Base-by-base conservation (phyloP, 2,329 filamentous ascomycete species). In the Pseudogymnoascus sp. region DNA sequence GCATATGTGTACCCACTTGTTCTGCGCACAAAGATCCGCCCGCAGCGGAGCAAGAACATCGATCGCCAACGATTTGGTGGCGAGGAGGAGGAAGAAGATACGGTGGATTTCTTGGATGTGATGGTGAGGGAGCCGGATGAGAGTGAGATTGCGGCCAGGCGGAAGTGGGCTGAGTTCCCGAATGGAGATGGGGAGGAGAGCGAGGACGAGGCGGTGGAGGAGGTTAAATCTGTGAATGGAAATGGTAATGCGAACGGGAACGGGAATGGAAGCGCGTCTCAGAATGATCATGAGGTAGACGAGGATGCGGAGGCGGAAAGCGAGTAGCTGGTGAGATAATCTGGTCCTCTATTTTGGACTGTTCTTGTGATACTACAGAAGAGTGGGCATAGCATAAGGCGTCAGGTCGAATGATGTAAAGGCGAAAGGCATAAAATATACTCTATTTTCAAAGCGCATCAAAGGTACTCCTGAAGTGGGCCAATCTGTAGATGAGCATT, bases 1-100 rank as follows among this genome's bases (percentile, higher is more conserved):
- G 83, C 82, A 11, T 88, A 86, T 73, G 89, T 88, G 74, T 89
- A 88, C 69, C 87, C 87, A 3, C 80, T 89, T 66, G 83, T 88
- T 75, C 85, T 88, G 73, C 82, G 84, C 62, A 83, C 80, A 56
- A 79, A 80, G 21, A 83, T 89, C 69, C 79, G 84, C 50, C 84
- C 84, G 31, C 85, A 87, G 74, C 81, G 86, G 64, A 82, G 80
- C 65, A 87, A 84, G 78, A 85, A 85, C 70, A 86, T 87, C 67
- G 80, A 83, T 53, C 81, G 82, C 33, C 68, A 69, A 59, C 67
- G 65, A 44, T 67, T 65, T 40, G 64, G 67, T 13, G 61, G 62
- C 19, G 62, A 62, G 13, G 62, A 69, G 68, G 73, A 77, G 31
- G 78, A 81, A 37, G 79, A 81, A 67, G 77, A 81, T 68, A 77